phyloP scores from a whole-genome alignment of 1,284 basidiomycete genomes.

The Ganoderma meredithae region DNA sequence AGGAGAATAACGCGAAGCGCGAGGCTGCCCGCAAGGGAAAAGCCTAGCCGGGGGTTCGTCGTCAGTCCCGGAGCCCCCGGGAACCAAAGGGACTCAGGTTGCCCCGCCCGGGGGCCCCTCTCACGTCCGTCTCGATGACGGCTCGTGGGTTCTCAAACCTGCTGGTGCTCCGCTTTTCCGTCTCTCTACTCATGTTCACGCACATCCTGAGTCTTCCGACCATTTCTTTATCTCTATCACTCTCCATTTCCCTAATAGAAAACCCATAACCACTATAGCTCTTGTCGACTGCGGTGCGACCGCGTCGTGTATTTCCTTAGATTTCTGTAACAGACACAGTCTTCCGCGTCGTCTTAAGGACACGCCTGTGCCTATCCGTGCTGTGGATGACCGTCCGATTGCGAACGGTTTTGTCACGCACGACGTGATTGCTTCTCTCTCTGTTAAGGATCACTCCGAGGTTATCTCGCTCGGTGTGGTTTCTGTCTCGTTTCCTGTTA shows the following conservation, averaged over 20 bases:
- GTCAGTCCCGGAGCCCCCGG: too few relatives aligned
- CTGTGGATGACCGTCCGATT: slow-evolving; percentile 47
- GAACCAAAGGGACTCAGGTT: background rate
- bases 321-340: slow-evolving; percentile 41
- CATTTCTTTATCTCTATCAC: slow-evolving; percentile 47
- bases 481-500: slow-evolving; percentile 34
- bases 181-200: slow-evolving; percentile 26
- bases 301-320: slow-evolving; percentile 45
- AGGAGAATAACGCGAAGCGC: too few relatives aligned
- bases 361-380: slow-evolving; percentile 42
- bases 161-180: slow-evolving; percentile 17
- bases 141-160: background rate
- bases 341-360: slow-evolving; percentile 38
- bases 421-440: slow-evolving; percentile 40
- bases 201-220: slow-evolving; percentile 21
- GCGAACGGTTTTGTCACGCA: slow-evolving; percentile 46
- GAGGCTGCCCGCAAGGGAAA: too few relatives aligned
- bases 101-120: slow-evolving; percentile 18
- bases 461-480: slow-evolving; percentile 28
- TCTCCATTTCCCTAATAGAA: slow-evolving; percentile 41
- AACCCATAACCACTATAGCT: slow-evolving; percentile 40
- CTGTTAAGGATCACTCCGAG: slow-evolving; percentile 37
- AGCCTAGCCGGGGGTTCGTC: too few relatives aligned
- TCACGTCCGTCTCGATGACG: slow-evolving; percentile 19
- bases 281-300: slow-evolving; percentile 47